A percentile compares a stretch with the other conserved stretches of the same genome.
Conservation (phyloP, 345 rosid species). For the Gossypium thurberi region DNA sequence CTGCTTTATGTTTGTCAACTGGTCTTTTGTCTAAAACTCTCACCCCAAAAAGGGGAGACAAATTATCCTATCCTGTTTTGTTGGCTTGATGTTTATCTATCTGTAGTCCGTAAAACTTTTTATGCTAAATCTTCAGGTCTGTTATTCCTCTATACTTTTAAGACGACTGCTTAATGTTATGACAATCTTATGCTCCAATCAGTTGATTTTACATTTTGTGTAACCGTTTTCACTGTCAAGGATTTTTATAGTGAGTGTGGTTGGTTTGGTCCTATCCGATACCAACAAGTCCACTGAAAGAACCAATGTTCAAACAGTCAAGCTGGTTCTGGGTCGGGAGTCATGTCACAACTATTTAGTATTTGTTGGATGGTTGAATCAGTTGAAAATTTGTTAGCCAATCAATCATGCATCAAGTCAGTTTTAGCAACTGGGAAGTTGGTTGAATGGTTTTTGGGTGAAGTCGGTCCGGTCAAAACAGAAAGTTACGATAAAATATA, state of each 20-base stretch:
- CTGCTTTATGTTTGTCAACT: conserved; percentile 90
- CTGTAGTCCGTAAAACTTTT: not conserved
- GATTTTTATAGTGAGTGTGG: not conserved
- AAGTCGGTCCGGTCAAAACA: not conserved
- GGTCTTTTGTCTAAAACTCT: conserved; percentile 80
- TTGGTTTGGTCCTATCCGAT: not conserved
- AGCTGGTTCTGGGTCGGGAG: not conserved
- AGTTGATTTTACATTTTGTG: not conserved
- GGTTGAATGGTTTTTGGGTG: not conserved
- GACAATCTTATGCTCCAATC: not conserved
- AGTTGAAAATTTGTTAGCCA: not conserved
- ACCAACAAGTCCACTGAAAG: not conserved
- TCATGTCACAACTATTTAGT: not conserved
- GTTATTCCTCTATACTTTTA: not conserved
- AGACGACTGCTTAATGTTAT: not conserved
- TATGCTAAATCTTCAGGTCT: not conserved
- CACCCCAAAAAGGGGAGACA: conserved; percentile 1
- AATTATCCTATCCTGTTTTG: conserved; percentile 11
- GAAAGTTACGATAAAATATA: no score
- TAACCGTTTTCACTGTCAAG: not conserved
- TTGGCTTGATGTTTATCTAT: conserved; percentile 1
- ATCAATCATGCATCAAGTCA: no score
- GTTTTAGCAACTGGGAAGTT: no score
- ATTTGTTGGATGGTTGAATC: not conserved
- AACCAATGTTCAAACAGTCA: not conserved